Base-by-base conservation (phyloP, 345 rosid genomes). In the Leavenworthia alabamica region DNA sequence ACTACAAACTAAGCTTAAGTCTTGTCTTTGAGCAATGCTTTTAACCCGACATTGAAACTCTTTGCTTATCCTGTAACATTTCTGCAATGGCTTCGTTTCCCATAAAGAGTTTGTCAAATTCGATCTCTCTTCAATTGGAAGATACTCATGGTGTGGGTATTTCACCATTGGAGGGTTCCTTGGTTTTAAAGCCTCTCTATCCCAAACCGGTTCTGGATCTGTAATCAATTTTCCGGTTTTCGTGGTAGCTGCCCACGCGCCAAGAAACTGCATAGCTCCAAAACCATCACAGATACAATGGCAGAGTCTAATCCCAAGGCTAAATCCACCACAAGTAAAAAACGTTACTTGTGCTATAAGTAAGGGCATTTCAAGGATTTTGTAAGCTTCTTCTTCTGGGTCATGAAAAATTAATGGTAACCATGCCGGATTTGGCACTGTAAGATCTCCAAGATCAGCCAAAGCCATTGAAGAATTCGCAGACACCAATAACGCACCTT, bases 341-440 rank as follows among this genome's bases (percentile, higher is more conserved):
- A 73, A 56, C 36, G 98, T 92, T 17, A 83, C 83, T 75, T 92
- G 96, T 29, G 83, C 96, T 47, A 89, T 82, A 53, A 92, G 77
- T 36, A 92, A 73, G 0, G 96, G 98, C 95, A 85, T 86, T 32
- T 81, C 86, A 9, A 85, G 76, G 47, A 92, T 53, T 63, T 83
- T 86, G 70, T 84, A 92, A 0, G 95, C 82, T 68, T 85, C 96
- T 73, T 92, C 98, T 22, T 75, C 54, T 4, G 78, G 85, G 47
- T 79, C 74, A 54, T 67, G 80, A 71, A 72, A 86, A 67, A 89
- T 77, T 74, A 92, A 52, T 2, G 90, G 95, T 8, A 80, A 57
- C 96, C 96, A 89, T 4, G 85, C 86, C 1, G 98, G 95, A 63
- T 89, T 92, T 6, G 98, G 98, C 56, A 89, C 90, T 0, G 86